Base-by-base conservation (phyloP, 2,329 filamentous ascomycete genomes). In the Nothophaeocryptopus gaeumannii region DNA sequence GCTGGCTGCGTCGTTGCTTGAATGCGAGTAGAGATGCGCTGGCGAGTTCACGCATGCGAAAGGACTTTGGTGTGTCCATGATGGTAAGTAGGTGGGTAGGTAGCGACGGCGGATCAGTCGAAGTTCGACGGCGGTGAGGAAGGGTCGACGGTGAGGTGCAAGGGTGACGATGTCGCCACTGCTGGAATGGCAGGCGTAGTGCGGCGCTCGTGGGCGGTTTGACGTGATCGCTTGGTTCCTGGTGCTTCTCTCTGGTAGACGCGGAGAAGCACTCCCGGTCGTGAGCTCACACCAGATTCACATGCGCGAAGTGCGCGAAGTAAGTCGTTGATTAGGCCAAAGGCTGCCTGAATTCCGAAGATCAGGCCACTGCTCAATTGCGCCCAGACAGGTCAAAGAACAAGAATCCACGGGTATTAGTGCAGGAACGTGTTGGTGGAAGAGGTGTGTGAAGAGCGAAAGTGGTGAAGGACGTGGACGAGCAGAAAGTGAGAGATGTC, bases 1-100 rank as follows among this genome's bases (percentile, higher is more conserved):
- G 12, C 40, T 48, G 34, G 35, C 37, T 51, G 64, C 66, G 39
- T 60, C 58, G 58, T 60, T 64, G 67, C 68, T 70, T 58, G 64
- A 62, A 66, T 59, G 63, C 69, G 67, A 63, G 67, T 67, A 64
- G 72, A 70, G 59, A 56, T 32, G 54, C 52, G 51, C 47, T 54
- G 39, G 59, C 58, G 30, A 65, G 51, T 44, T 62, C 52, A 45
- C 66, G 59, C 39, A 67, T 45, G 38, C 66, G 65, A 55, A 78
- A 74, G 37, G 77, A 77, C 31, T 71, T 73, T 33, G 77, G 77
- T 11, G 66, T 56, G 31, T 71, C 72, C 63, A 80, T 26, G 20
- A 7, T 26, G 20, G 20, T 26, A 26, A 7, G 20, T 26, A 26
- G 20, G 20, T 26, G 29, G 11, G 34, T 13, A 13, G 34, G 11